Conservation (phyloP, 768 basidiomycete species). For the Podaxis carcinomalis region DNA sequence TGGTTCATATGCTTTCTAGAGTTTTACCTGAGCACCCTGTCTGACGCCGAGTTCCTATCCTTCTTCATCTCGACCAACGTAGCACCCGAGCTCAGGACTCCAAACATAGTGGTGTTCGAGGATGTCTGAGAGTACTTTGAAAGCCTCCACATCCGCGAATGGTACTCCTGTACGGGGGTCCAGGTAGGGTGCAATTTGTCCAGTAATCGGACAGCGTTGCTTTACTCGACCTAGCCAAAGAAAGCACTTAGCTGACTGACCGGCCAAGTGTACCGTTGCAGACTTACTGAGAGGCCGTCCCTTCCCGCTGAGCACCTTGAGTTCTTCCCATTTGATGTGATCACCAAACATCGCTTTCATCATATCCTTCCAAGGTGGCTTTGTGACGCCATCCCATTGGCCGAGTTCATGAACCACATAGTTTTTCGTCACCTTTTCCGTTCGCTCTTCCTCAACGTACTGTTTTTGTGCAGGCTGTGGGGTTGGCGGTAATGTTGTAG, state of each 20-base stretch:
- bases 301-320: slow-evolving; percentile 62
- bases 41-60: not conserved
- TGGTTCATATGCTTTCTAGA: not conserved
- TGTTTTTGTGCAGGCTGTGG: slow-evolving; percentile 21
- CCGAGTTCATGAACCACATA: slow-evolving; percentile 66
- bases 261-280: not conserved
- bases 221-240: slow-evolving; percentile 53
- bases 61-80: slow-evolving; percentile 28
- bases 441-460: slow-evolving; percentile 23
- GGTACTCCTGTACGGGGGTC: slow-evolving; percentile 81
- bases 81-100: slow-evolving; percentile 42
- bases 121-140: slow-evolving; percentile 54
- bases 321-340: slow-evolving; percentile 75
- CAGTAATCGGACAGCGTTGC: slow-evolving; percentile 74
- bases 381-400: slow-evolving; percentile 39
- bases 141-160: slow-evolving; percentile 69
- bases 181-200: slow-evolving; percentile 67
- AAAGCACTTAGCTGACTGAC: not conserved
- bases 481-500: slow-evolving; percentile 5
- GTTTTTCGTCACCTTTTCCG: slow-evolving; percentile 56
- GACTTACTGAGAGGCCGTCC: slow-evolving; percentile 58
- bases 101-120: slow-evolving; percentile 71
- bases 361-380: slow-evolving; percentile 65
- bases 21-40: not conserved
- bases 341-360: slow-evolving; percentile 84